These are phyloP conservation scores for Eruca vesicaria DNA, from an alignment of 441 rosid species.

Conservation along the genomic window DNA sequence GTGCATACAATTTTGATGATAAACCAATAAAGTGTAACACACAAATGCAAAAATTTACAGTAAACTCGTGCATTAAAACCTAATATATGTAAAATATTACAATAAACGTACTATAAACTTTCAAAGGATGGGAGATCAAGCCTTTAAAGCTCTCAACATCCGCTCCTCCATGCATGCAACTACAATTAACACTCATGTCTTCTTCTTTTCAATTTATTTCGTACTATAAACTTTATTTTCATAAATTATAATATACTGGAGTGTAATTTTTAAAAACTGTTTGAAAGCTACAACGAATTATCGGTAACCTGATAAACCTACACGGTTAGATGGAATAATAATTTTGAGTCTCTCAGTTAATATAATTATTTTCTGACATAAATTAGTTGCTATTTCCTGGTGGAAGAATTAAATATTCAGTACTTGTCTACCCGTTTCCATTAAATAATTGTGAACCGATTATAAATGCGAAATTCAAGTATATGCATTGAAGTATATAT, in stretches of 20 bases:
- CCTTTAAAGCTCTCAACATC: conserved; percentile 52
- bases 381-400: conserved; percentile 34
- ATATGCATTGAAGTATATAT: conserved; percentile 40
- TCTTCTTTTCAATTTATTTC: conserved; percentile 8
- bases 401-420: conserved; percentile 29
- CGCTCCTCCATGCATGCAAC: conserved; percentile 32
- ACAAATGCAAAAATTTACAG: too few relatives aligned
- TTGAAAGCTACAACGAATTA: conserved; percentile 16
- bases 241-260: neutral
- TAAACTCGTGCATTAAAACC: neutral
- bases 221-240: conserved; percentile 13
- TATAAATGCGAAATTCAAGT: conserved; percentile 62
- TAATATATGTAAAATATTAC: neutral
- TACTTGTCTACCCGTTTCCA: conserved; percentile 59
- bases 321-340: conserved; percentile 18
- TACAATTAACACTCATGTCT: conserved; percentile 26
- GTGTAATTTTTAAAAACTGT: neutral
- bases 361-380: conserved; percentile 22
- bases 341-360: neutral
- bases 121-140: conserved; percentile 1
- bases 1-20: neutral
- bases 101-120: neutral
- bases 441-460: conserved; percentile 52
- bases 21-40: neutral
- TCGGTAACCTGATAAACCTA: neutral